Evolutionary conservation across 345 rosid species (phyloP), one percentile per base, ranked within the genome.

Genomic region (Turnera subulata): DNA sequence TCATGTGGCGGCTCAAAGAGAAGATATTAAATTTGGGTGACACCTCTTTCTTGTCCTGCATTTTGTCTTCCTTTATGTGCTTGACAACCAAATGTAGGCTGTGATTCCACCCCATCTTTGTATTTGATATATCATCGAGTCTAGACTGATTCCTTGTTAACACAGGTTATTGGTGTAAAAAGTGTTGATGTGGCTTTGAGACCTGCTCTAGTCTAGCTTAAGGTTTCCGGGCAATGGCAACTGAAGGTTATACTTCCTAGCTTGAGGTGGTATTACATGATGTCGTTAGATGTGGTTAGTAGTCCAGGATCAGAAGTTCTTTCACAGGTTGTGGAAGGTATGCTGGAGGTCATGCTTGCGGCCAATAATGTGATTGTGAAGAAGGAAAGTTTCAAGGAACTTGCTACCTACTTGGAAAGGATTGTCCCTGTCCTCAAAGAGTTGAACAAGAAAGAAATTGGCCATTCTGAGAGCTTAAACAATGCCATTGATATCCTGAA

Each of bases 361-460:
- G 61, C 85, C 45, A 71, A 73, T 18, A 48, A 76, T 42, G 84
- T 78, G 38, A 64, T 85, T 18, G 11, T 82, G 44, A 78, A 82
- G 63, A 78, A 74, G 62, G 85, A 78, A 20, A 72, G 76, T 68
- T 85, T 80, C 75, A 70, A 21, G 70, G 76, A 76, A 62, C 80
- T 85, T 61, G 48, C 81, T 15, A 2, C 17, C 43, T 78, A 82
- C 67, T 55, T 85, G 62, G 73, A 82, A 49, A 76, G 79, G 63
- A 75, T 75, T 58, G 71, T 65, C 16, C 88, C 88, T 8, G 63
- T 85, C 18, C 21, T 85, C 11, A 78, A 78, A 62, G 91, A 80
- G 69, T 59, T 85, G 63, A 72, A 63, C 25, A 65, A 43, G 61
- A 78, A 73, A 37, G 58, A 69, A 29, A 46, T 59, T 21, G 48